Conservation (phyloP, 2,329 filamentous ascomycete species). For the Aspergillus cejpii region DNA sequence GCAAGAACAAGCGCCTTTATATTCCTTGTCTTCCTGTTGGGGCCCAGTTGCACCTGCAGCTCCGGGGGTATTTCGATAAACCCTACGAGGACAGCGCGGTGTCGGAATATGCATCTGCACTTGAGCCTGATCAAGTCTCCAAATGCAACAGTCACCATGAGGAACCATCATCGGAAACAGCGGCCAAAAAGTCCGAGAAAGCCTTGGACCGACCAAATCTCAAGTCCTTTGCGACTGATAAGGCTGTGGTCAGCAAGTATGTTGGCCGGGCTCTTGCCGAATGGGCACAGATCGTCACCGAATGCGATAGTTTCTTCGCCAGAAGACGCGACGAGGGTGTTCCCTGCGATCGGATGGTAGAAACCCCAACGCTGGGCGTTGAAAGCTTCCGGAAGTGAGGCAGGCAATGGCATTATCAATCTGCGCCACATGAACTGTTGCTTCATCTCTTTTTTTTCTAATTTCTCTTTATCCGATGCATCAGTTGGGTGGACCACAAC, state of each 20-base stretch:
- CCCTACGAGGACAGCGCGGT: slow-evolving; percentile 21
- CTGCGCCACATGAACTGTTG: background rate
- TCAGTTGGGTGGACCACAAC: background rate
- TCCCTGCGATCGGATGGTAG: slow-evolving; percentile 50
- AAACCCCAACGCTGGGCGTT: slow-evolving; percentile 57
- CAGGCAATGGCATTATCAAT: background rate
- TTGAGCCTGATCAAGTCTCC: slow-evolving; percentile 15
- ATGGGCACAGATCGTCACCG: slow-evolving; percentile 55
- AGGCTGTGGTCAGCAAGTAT: slow-evolving; percentile 48
- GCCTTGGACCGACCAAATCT: slow-evolving; percentile 6
- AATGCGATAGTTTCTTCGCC: slow-evolving; percentile 59
- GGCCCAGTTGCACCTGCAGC: slow-evolving; percentile 50
- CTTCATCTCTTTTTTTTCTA: background rate
- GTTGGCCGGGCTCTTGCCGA: slow-evolving; percentile 58
- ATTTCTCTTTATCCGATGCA: background rate
- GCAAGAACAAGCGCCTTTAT: slow-evolving; percentile 49
- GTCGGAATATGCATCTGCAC: slow-evolving; percentile 17
- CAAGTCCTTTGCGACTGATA: slow-evolving; percentile 20
- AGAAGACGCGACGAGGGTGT: slow-evolving; percentile 57
- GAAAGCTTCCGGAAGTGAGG: slow-evolving; percentile 51
- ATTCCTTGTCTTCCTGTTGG: slow-evolving; percentile 52
- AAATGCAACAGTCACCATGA: slow-evolving; percentile 8
- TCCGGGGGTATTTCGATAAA: slow-evolving; percentile 24
- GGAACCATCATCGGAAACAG: slow-evolving; percentile 5
- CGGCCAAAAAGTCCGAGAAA: slow-evolving; percentile 6